Evolutionary conservation across 2,329 filamentous ascomycete genomes (phyloP), one percentile per base, ranked within the genome.

Genomic region (Zasmidium angulare): DNA sequence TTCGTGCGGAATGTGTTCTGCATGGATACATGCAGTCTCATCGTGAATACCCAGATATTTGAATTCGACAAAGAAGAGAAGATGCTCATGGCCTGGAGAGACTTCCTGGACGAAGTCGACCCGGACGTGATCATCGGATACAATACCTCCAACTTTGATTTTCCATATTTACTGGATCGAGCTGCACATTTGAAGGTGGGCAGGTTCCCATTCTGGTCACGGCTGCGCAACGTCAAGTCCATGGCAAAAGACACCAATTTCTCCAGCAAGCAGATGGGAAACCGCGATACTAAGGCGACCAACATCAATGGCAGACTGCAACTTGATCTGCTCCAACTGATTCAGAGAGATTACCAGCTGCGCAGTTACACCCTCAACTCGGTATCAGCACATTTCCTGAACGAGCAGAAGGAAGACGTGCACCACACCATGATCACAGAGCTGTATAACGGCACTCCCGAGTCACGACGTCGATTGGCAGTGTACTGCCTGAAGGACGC

Each of bases 341-440:
- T 99, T 53, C 95, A 99, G 74, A 85, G 96, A 68, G 96, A 99
- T 70, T 88, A 99, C 68, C 95, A 99, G 19, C 81, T 99, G 31
- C 85, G 95, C 80, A 98, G 93, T 77, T 99, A 99, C 74, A 99
- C 95, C 0, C 82, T 99, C 24, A 99, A 99, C 75, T 96, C 95
- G 1, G 95, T 99, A 4, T 96, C 88, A 66, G 90, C 95, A 3
- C 90, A 99, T 65, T 99, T 99, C 71, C 76, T 99, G 22, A 92
- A 92, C 50, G 95, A 99, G 74, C 95, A 99, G 73, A 99, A 99
- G 73, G 95, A 99, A 77, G 95, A 99, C 76, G 95, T 99, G 2
- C 95, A 99, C 72, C 88, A 99, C 77, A 97, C 93, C 2, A 99
- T 99, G 92, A 99, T 99, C 69, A 99, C 96, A 0, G 96, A 98